These are phyloP conservation scores for Aquilaria malaccensis DNA, from an alignment of 345 rosid species.

Conservation along the genomic window DNA sequence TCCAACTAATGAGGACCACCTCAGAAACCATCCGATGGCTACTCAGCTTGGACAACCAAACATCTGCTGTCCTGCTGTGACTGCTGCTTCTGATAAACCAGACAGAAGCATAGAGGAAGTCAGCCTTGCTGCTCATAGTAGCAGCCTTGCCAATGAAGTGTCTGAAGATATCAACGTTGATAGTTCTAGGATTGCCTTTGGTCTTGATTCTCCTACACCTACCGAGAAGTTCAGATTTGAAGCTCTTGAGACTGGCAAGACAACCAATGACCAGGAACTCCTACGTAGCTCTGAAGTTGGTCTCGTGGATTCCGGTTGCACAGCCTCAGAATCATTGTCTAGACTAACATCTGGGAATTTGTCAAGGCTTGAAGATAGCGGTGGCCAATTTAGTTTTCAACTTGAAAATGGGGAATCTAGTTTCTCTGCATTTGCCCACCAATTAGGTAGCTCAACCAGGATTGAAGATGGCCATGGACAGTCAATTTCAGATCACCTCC, in stretches of 20 bases:
- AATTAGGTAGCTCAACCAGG: background rate
- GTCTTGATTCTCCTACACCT: constrained; percentile 21
- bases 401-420: no score
- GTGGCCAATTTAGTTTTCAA: no score
- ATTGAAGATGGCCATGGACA: constrained; percentile 19
- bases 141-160: constrained; percentile 12
- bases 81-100: constrained; percentile 13
- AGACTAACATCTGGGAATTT: no score
- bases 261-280: background rate
- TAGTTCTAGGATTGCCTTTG: constrained; percentile 19
- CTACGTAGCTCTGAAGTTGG: no score
- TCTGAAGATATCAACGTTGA: constrained; percentile 13
- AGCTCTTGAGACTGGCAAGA: constrained; percentile 12
- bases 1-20: no score
- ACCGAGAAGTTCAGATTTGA: constrained; percentile 9
- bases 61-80: constrained; percentile 1
- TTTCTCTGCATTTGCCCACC: no score
- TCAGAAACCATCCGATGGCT: no score
- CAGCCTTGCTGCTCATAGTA: constrained; percentile 3
- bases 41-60: background rate
- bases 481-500: constrained; percentile 25
- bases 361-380: no score
- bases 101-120: constrained; percentile 9
- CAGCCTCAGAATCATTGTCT: no score
- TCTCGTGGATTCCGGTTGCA: no score